Base-by-base conservation (phyloP, 805 yeast species). In the Metschnikowia henanensis region DNA sequence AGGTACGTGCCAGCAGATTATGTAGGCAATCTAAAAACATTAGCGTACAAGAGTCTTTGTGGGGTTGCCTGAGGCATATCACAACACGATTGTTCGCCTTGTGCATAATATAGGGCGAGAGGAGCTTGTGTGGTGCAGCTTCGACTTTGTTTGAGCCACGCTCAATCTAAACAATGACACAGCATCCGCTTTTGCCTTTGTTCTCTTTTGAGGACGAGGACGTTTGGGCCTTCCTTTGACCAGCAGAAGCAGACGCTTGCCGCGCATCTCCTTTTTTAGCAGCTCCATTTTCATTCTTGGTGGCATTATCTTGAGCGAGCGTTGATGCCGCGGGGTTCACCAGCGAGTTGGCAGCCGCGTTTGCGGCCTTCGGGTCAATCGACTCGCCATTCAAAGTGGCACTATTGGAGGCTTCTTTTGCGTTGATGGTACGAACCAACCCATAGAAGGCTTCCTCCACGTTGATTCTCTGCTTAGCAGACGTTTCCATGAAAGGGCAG, bases 391-490 rank as follows among this genome's bases (percentile, higher is more conserved):
- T 33, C 35, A 30, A 29, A 6, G 32, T 42, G 21, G 45, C 43
- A 25, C 41, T 37, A 8, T 19, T 22, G 9, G 41, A 33, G 15
- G 46, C 45, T 21, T 41, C 45, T 28, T 45, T 44, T 16, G 43
- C 29, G 50, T 66, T 75, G 41, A 83, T 79, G 34, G 73, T 70
- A 52, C 89, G 75, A 13, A 84, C 87, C 51, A 85, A 62, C 30
- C 80, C 83, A 58, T 76, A 82, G 63, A 88, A 88, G 3, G 91
- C 85, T 56, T 84, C 89, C 60, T 88, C 95, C 35, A 94, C 97
- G 57, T 94, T 91, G 52, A 84, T 77, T 47, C 95, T 83, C 57
- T 85, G 87, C 65, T 94, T 94, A 19, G 98, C 98, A 31, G 92
- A 82, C 1, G 98, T 88, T 67, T 94, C 99, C 55, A 91, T 76